A percentile compares a stretch with the other conserved stretches of the same genome.
Conservation (phyloP, 1,284 basidiomycete genomes). For the Cryptococcus jaspeensis region DNA sequence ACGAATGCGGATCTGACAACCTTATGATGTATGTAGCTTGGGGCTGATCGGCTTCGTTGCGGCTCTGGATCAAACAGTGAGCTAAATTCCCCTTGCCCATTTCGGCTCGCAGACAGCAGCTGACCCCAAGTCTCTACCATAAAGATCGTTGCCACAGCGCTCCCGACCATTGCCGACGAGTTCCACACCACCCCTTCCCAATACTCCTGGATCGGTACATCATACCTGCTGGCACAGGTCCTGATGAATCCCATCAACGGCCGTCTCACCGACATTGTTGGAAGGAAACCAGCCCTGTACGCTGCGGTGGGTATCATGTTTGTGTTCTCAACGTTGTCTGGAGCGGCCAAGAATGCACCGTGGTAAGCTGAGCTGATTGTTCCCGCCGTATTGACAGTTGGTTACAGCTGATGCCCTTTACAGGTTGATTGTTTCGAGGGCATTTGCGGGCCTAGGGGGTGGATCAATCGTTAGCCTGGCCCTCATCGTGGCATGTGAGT, state of each 20-base stretch:
- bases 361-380: constrained; percentile 32
- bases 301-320: constrained; percentile 23
- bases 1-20: too few species aligned
- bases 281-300: constrained; percentile 35
- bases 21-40: constrained; percentile 13
- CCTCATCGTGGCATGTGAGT: constrained; percentile 13
- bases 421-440: constrained; percentile 41
- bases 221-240: constrained; percentile 31
- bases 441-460: constrained; percentile 45
- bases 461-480: constrained; percentile 40
- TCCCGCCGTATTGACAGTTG: too few species aligned
- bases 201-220: constrained; percentile 39
- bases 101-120: too few species aligned
- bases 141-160: constrained; percentile 34
- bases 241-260: constrained; percentile 36
- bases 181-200: constrained; percentile 33
- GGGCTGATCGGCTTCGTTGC: constrained; percentile 25
- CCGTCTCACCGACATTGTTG: constrained; percentile 38
- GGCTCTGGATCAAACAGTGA: constrained; percentile 27
- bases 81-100: not conserved
- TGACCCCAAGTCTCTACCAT: not conserved
- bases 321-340: constrained; percentile 33
- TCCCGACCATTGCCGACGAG: constrained; percentile 34
- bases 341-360: constrained; percentile 27
- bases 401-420: too few species aligned